A percentile compares a stretch with the other conserved stretches of the same genome.
These are phyloP conservation scores for Lomentospora prolificans DNA, from an alignment of 2,329 filamentous ascomycete genomes.

Conservation along the genomic window DNA sequence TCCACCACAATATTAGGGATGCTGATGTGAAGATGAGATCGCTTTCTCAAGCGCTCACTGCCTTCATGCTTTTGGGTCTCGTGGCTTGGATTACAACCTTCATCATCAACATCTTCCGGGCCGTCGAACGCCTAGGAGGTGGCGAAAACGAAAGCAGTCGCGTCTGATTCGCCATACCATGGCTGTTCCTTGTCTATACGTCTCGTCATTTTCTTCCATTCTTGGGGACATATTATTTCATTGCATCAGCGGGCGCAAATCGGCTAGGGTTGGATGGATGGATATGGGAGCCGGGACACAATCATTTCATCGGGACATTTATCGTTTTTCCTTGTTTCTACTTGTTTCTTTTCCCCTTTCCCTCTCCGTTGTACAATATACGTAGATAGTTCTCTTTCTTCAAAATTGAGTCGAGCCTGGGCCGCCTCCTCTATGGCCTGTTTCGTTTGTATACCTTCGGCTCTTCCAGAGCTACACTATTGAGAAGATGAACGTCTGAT, in stretches of 20 bases:
- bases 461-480: not conserved
- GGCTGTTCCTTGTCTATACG: not conserved
- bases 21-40: conserved; percentile 8
- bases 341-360: not conserved
- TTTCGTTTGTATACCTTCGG: not conserved
- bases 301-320: not conserved
- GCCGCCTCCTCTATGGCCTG: not conserved
- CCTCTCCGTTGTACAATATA: not conserved
- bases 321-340: no score
- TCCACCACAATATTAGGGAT: conserved; percentile 42
- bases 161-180: not conserved
- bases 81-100: conserved; percentile 89
- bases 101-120: conserved; percentile 69
- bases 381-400: not conserved
- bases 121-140: conserved; percentile 51
- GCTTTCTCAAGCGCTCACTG: conserved; percentile 58
- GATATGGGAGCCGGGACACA: not conserved
- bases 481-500: no score
- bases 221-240: not conserved
- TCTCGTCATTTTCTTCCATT: not conserved
- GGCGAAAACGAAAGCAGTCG: conserved; percentile 30
- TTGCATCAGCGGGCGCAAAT: conserved; percentile 1
- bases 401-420: not conserved
- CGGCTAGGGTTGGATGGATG: not conserved
- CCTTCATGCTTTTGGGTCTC: conserved; percentile 69